Conservation (phyloP, 176 grass and related monocot genomes). For the maize (Zea mays) region DNA sequence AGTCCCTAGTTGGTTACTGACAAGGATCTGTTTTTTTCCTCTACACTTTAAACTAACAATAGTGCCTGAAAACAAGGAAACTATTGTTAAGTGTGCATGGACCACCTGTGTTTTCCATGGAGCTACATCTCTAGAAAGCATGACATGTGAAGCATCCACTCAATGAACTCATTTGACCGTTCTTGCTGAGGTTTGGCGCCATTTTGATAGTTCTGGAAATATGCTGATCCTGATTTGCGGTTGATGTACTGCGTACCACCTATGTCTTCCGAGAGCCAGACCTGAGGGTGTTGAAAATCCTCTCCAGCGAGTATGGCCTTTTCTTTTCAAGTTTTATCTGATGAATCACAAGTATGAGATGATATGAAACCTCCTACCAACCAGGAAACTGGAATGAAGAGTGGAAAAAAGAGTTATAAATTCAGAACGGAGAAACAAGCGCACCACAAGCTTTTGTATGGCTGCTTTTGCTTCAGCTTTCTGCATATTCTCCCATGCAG, state of each 20-base stretch:
- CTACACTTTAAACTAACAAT: not conserved
- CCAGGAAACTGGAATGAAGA: no score
- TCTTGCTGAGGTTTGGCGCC: no score
- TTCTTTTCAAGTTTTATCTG: no score
- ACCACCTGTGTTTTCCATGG: no score
- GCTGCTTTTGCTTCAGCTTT: no score
- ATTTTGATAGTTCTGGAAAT: slow-evolving; percentile 43
- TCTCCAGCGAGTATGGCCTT: slow-evolving; percentile 69
- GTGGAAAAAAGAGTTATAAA: no score
- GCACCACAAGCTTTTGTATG: no score
- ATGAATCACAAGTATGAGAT: no score
- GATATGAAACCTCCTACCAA: no score
- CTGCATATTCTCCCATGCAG: no score
- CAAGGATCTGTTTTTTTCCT: not conserved
- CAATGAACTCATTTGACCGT: slow-evolving; percentile 56
- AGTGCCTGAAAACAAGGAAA: not conserved
- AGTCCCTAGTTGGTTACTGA: not conserved
- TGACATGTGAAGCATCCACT: slow-evolving; percentile 81
- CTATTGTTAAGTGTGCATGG: no score
- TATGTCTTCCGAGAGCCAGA: slow-evolving; percentile 66
- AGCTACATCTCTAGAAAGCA: slow-evolving; percentile 50
- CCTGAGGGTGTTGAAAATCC: slow-evolving; percentile 67
- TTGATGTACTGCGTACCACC: slow-evolving; percentile 43
- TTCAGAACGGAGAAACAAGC: no score
- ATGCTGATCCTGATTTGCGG: slow-evolving; percentile 44